These are phyloP conservation scores for Bruguiera gymnorhiza DNA, from an alignment of 345 rosid species.

Conservation along the genomic window DNA sequence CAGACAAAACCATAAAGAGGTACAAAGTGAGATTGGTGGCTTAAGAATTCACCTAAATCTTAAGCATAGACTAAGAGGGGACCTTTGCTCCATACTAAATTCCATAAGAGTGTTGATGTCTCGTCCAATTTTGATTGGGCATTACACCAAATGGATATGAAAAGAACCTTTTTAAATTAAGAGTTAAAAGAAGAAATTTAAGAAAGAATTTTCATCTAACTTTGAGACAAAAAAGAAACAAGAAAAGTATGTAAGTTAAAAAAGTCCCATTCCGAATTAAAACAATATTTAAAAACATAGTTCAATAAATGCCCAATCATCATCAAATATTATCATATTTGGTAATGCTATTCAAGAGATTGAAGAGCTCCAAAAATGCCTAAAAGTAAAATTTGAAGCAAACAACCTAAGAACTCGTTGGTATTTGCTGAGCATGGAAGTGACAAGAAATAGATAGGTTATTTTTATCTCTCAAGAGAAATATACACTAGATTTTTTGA, in stretches of 20 bases:
- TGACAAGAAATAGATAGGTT: not conserved
- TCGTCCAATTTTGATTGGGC: no score
- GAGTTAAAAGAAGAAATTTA: not conserved
- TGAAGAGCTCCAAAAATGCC: not conserved
- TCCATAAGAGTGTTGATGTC: no score
- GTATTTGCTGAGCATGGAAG: not conserved
- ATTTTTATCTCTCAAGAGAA: not conserved
- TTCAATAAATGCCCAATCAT: not conserved
- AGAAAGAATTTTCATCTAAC: not conserved
- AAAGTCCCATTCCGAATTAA: not conserved
- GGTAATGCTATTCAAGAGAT: not conserved
- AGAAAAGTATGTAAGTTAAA: not conserved
- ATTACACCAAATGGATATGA: not conserved
- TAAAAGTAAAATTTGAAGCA: not conserved
- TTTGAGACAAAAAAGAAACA: not conserved
- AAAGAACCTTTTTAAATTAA: not conserved
- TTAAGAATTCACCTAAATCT: no score
- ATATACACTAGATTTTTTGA: no score
- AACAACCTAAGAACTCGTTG: not conserved
- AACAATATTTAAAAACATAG: not conserved
- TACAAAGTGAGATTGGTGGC: no score
- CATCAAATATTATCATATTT: not conserved
- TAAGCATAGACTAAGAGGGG: no score
- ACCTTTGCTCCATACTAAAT: no score
- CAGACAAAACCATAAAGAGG: no score